phyloP scores from a whole-genome alignment of 306 rosid genomes.

The Vigna mungo region DNA sequence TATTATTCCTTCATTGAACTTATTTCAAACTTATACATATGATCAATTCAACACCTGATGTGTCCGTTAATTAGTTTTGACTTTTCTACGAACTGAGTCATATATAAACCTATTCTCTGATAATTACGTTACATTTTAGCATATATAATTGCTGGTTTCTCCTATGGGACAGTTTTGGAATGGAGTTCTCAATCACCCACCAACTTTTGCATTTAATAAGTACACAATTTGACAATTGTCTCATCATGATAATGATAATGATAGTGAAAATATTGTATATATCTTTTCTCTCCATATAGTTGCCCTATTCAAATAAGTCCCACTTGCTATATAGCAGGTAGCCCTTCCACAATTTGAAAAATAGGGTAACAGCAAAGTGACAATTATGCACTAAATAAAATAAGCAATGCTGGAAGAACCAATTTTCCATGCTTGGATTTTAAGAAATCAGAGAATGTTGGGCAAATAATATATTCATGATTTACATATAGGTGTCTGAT shows the following conservation, averaged over 20 bases:
- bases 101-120: slow-evolving; percentile 5
- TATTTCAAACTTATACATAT: background rate
- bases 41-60: background rate
- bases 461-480: slow-evolving; percentile 42
- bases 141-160: slow-evolving; percentile 27
- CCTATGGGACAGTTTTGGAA: slow-evolving; percentile 34
- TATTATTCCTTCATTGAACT: background rate
- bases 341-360: slow-evolving; percentile 45
- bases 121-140: slow-evolving; percentile 12
- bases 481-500: slow-evolving; percentile 34
- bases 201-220: slow-evolving; percentile 43
- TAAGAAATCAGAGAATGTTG: slow-evolving; percentile 49
- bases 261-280: slow-evolving; percentile 38
- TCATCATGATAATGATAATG: slow-evolving; percentile 61
- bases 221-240: slow-evolving; percentile 44
- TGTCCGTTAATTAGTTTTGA: slow-evolving; percentile 19
- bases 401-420: slow-evolving; percentile 38
- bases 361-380: slow-evolving; percentile 29
- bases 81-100: slow-evolving; percentile 13
- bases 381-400: slow-evolving; percentile 40
- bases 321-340: slow-evolving; percentile 45
- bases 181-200: slow-evolving; percentile 41
- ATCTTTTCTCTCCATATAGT: background rate
- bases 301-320: slow-evolving; percentile 31
- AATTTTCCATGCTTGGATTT: slow-evolving; percentile 16